These are phyloP conservation scores for Vitellaria paradoxa DNA, from an alignment of 179 eudicot species.

Conservation along the genomic window DNA sequence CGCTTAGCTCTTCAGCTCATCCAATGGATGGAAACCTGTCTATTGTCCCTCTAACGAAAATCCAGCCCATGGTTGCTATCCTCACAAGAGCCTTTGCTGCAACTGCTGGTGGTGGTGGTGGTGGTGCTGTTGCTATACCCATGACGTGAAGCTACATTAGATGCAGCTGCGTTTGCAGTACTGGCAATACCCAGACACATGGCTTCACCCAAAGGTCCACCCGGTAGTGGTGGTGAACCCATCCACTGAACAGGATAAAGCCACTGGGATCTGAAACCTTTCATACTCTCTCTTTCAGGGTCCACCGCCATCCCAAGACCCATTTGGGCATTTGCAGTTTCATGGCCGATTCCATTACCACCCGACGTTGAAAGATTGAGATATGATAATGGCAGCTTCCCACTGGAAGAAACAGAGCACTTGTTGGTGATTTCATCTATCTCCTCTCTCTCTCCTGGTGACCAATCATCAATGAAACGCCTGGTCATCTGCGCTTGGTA, in stretches of 20 bases:
- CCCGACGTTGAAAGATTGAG: constrained; percentile 53
- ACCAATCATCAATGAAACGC: constrained; percentile 75
- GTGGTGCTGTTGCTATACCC: constrained; percentile 38
- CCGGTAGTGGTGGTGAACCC: constrained; percentile 35
- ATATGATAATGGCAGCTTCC: constrained; percentile 32
- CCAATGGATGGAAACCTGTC: not conserved
- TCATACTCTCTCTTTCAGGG: constrained; percentile 9
- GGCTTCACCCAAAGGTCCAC: constrained; percentile 75
- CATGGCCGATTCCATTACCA: constrained; percentile 32
- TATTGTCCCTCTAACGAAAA: constrained; percentile 15
- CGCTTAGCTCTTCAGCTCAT: not conserved
- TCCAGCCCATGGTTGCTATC: constrained; percentile 20
- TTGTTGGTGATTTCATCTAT: constrained; percentile 15
- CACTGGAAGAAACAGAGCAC: constrained; percentile 22
- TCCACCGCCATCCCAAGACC: constrained; percentile 37
- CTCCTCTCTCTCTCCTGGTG: constrained; percentile 33
- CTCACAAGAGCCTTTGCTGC: constrained; percentile 45
- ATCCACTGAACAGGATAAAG: constrained; percentile 34
- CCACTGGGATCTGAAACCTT: constrained; percentile 22
- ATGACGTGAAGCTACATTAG: constrained; percentile 36
- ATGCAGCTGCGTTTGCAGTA: constrained; percentile 16
- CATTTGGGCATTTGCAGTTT: constrained; percentile 35
- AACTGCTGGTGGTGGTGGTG: constrained; percentile 32
- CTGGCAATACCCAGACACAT: constrained; percentile 54
- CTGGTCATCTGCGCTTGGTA: constrained; percentile 23